Conservation (phyloP, 129 eudicot genomes). For the Tanacetum coccineum region DNA sequence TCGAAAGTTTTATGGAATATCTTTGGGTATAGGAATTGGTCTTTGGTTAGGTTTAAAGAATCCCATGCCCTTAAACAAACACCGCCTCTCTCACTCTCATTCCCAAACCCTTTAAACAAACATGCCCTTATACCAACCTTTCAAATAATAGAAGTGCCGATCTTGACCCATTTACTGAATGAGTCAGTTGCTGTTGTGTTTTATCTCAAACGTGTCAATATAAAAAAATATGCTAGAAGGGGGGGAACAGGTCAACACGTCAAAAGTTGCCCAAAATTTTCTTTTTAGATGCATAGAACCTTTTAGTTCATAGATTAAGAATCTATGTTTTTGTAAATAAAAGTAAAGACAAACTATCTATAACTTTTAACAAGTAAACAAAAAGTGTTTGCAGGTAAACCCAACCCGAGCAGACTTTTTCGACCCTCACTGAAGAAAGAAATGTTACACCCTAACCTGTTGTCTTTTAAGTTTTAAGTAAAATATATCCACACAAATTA, state of each 20-base stretch:
- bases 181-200: neutral
- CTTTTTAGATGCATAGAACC: neutral
- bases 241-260: neutral
- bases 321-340: neutral
- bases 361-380: neutral
- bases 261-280: neutral
- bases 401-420: neutral
- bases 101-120: too few species aligned
- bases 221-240: too few species aligned
- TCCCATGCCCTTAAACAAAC: too few species aligned
- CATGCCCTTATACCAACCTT: too few species aligned
- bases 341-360: too few species aligned
- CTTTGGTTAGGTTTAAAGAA: too few species aligned
- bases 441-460: neutral
- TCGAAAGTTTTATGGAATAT: too few species aligned
- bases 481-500: neutral
- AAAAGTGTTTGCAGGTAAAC: slow-evolving; percentile 10
- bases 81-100: too few species aligned
- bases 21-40: too few species aligned
- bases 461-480: neutral
- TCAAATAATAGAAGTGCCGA: neutral
- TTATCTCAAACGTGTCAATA: slow-evolving; percentile 10
- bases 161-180: neutral
- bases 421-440: neutral
- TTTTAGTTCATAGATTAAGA: slow-evolving; percentile 2